These are phyloP conservation scores for Chrysopogon serrulatus DNA, from an alignment of 176 grass and related monocot genomes.

Conservation along the genomic window DNA sequence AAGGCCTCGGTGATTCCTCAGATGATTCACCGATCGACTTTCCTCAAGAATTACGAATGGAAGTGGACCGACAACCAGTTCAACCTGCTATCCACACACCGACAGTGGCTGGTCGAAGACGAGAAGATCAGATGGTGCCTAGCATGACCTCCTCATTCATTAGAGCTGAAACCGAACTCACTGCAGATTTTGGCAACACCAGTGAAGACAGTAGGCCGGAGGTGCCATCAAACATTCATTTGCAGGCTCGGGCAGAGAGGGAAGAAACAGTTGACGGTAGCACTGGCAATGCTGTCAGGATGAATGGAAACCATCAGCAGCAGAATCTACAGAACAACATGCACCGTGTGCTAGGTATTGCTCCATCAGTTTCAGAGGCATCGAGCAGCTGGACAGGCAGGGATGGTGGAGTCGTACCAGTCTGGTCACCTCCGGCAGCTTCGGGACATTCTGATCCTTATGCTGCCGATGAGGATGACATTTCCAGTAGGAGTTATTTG, in stretches of 20 bases:
- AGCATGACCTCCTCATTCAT: constrained; percentile 86
- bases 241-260: constrained; percentile 30
- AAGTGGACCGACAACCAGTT: constrained; percentile 52
- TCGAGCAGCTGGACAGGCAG: constrained; percentile 82
- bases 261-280: constrained; percentile 21
- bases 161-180: constrained; percentile 68
- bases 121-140: constrained; percentile 88
- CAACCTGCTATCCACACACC: constrained; percentile 20
- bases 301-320: constrained; percentile 40
- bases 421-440: constrained; percentile 76
- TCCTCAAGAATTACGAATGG: constrained; percentile 69
- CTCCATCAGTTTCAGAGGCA: constrained; percentile 50
- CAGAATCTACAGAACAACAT: constrained; percentile 25
- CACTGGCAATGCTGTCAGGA: constrained; percentile 13
- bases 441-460: constrained; percentile 65
- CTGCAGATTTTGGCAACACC: constrained; percentile 50
- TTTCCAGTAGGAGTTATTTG: constrained; percentile 60
- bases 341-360: constrained; percentile 7
- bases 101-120: constrained; percentile 28
- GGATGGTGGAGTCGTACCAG: constrained; percentile 80
- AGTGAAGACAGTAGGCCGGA: constrained; percentile 50
- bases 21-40: constrained; percentile 62
- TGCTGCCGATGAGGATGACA: constrained; percentile 49
- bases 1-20: constrained; percentile 93
- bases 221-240: constrained; percentile 57